A percentile compares a stretch with the other conserved stretches of the same genome.
Conservation (phyloP, 805 yeast species). For the Kazachstania taianensis region DNA sequence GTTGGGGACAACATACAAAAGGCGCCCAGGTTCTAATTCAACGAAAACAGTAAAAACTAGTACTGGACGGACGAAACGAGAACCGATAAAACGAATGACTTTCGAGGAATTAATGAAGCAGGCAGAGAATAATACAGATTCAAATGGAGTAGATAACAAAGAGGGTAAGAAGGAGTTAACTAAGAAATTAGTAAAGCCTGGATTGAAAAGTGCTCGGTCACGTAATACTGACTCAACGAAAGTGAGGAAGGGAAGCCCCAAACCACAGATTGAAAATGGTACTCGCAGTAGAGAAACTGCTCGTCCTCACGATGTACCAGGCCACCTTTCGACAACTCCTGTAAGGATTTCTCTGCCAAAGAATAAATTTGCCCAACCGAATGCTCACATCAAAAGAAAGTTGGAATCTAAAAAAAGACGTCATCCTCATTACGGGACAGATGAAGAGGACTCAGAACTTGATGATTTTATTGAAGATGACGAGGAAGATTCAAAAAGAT, state of each 20-base stretch:
- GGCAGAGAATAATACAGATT: slow-evolving; percentile 34
- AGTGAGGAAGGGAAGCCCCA: too few species aligned
- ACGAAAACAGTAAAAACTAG: not conserved
- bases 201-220: slow-evolving; percentile 8
- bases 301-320: slow-evolving; percentile 4
- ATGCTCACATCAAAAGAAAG: slow-evolving; percentile 41
- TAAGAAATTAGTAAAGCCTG: slow-evolving; percentile 8
- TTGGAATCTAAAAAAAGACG: slow-evolving; percentile 28
- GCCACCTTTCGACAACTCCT: too few species aligned
- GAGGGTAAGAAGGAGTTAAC: slow-evolving; percentile 1
- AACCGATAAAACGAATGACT: slow-evolving; percentile 35
- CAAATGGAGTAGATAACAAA: too few species aligned
- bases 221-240: too few species aligned
- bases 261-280: too few species aligned
- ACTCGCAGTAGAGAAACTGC: not conserved
- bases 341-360: slow-evolving; percentile 14
- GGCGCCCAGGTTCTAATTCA: slow-evolving; percentile 12
- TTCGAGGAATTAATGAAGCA: slow-evolving; percentile 50
- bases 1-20: slow-evolving; percentile 17
- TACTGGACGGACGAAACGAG: slow-evolving; percentile 6
- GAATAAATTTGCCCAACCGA: slow-evolving; percentile 51
- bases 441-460: slow-evolving; percentile 12
- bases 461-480: slow-evolving; percentile 31
- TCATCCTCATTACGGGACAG: slow-evolving; percentile 1
- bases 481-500: slow-evolving; percentile 40